Base-by-base conservation (phyloP, 208 protist genomes). In the Balamuthia mandrillaris region DNA sequence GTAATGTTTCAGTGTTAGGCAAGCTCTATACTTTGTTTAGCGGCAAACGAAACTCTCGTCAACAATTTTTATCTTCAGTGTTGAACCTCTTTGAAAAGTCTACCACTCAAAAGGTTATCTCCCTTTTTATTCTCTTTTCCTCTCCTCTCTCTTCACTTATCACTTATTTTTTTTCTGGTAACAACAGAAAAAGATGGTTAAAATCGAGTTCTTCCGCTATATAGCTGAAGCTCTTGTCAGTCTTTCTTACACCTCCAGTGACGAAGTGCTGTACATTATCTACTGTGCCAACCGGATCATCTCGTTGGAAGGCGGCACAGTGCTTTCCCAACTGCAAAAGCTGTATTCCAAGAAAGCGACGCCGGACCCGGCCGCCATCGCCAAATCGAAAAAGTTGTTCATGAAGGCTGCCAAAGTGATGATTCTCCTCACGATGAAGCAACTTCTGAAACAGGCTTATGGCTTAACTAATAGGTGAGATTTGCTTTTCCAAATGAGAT, bases 1-100 rank as follows among this genome's bases (percentile, higher is more conserved):
- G n/a, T n/a, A 29, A 44, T 2, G 10, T 66, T 4, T 61, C 75
- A 9, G 56, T 83, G 56, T 54, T 83, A 21, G 75, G 52, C 49
- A 47, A 61, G 47, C 37, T 83, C 39, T 83, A 83, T 27, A 83
- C 75, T 39, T 12, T 83, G 56, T 83, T 83, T 31, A 83, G 75
- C 27, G 75, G 66, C 75, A 83, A 83, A 42, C 49, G 75, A n/a
- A 66, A 47, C 41, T 49, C 75, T 33, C 31, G 75, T 0, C 60
- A 83, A 27, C 31, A 49, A 47, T 83, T 83, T 42, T 54, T 83
- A 47, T 27, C 39, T 31, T 33, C 24, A 37, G 52, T 83, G n/a
- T 66, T 83, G 27, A 47, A 54, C 18, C 75, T 83, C 49, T 83
- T 83, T n/a, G 52, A 83, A 27, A 63, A 83, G 54, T 68, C 41